Evolutionary conservation across 768 basidiomycete genomes (phyloP), one percentile per base, ranked within the genome.

Genomic region (Tulasnella sp.): DNA sequence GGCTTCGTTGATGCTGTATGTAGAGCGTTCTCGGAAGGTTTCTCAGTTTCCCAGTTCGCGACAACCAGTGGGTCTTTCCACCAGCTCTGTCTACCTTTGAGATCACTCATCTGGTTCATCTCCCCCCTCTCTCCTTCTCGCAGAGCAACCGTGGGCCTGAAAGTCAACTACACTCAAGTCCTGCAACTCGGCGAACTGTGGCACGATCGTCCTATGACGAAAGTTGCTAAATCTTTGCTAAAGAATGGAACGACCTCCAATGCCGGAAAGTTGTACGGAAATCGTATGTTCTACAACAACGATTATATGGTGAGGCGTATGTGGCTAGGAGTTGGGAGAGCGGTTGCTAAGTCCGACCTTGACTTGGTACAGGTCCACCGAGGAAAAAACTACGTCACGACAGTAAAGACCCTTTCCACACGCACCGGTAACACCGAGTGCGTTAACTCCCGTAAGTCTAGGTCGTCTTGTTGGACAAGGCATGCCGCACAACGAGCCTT

Each of bases 1-100:
- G n/a, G 18, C 71, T 71, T 81, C 24, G 80, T 44, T 81, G 3
- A 78, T 39, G 62, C 36, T 75, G 76, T 21, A 42, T 71, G 31
- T 80, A 92, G 92, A 92, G 91, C 77, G 88, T 85, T 18, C 83
- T 92, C 42, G 90, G 91, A 19, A 88, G 92, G 16, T 91, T 93
- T 81, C 91, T 94, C 82, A 88, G 88, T 75, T 92, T 92, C 84
- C 90, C 92, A 0, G 89, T 91, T 5, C 83, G 84, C 19, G 87
- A 89, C 81, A 40, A 80, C 5, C 88, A 88, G 87, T 88, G 73
- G 58, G 88, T 84, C n/a, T 9, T n/a, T 36, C 27, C n/a, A 24
- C 36, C 18, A 9, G 36, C 7, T 19, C 31, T 74, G 2, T 6
- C 14, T 9, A n/a, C 27, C 58, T 14, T 62, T 5, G 27, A 12